Base-by-base conservation (phyloP, 2,329 filamentous ascomycete species). In the Monilinia fructigena region DNA sequence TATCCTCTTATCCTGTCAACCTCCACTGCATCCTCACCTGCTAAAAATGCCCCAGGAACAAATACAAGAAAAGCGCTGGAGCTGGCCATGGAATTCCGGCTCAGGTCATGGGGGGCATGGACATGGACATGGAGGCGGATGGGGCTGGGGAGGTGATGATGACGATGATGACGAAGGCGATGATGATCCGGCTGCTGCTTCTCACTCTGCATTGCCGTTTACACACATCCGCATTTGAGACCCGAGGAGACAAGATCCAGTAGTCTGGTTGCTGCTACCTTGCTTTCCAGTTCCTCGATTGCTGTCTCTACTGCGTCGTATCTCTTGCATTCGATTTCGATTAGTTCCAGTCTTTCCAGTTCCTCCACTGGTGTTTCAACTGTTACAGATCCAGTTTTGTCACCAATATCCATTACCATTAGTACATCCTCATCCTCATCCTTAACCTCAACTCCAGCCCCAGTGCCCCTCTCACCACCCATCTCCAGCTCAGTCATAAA, bases 51-150 rank as follows among this genome's bases (percentile, higher is more conserved):
- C 18, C 18, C 26, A 59, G 56, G 26, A 59, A 28, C 18, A 59
- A 31, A 31, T 59, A 6, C 40, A 52, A 28, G 20, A 40, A 14
- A 65, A 59, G 23, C 42, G 63, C 16, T 65, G 55, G 42, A 23
- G 16, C 12, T 65, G 54, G 63, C 63, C 63, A 20, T 65, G 63
- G 63, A 50, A 53, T 56, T 7, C 31, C 31, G 31, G 4, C 7
- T 35, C 31, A 35, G 31, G 31, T 35, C 31, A 35, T 35, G 31
- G 2, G 48, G 26, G 31, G 38, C 20, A 58, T 61, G 54, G 40
- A 14, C 2, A 45, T 59, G 50, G 38, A 52, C 60, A 56, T 60
- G 59, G 64, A 48, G 23, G 23, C 14, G 50, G 50, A 53, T 55
- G 54, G 58, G 50, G 45, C 26, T 40, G n/a, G n/a, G n/a, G 50